A percentile compares a stretch with the other conserved stretches of the same genome.
phyloP scores from a whole-genome alignment of 768 basidiomycete species.

The Mycena chlorophos region DNA sequence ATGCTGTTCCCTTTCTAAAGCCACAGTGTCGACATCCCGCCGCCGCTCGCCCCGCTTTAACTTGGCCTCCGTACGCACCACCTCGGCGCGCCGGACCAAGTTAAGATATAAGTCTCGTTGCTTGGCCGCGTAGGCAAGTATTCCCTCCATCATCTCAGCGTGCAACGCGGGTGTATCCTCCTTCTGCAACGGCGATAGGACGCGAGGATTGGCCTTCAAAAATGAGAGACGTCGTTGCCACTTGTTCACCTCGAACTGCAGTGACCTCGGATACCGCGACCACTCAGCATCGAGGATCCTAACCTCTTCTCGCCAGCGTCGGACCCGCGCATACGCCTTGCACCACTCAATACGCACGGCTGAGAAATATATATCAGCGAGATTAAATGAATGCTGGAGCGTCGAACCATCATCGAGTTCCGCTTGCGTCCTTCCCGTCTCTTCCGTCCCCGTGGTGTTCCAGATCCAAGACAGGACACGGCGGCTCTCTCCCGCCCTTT shows the following conservation, averaged over 20 bases:
- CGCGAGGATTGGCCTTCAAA: too few relatives aligned
- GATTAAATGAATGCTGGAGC: neutral
- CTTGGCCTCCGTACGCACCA: too few relatives aligned
- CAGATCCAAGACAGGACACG: neutral
- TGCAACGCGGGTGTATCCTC: too few relatives aligned
- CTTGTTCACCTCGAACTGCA: neutral
- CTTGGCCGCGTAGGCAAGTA: too few relatives aligned
- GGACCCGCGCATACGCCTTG: conserved; percentile 6
- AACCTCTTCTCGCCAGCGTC: conserved; percentile 20
- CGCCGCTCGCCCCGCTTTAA: too few relatives aligned
- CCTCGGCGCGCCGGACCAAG: too few relatives aligned
- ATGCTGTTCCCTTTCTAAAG: too few relatives aligned
- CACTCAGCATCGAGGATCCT: conserved; percentile 22
- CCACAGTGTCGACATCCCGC: too few relatives aligned
- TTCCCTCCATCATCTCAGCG: too few relatives aligned
- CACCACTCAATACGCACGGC: conserved; percentile 3
- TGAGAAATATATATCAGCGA: neutral
- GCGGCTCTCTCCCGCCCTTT: neutral
- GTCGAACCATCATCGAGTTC: conserved; percentile 1
- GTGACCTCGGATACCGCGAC: conserved; percentile 2
- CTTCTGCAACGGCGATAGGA: too few relatives aligned
- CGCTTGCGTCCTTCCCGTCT: neutral
- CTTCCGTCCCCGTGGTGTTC: neutral
- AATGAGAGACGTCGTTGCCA: neutral
- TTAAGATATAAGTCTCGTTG: too few relatives aligned